A percentile compares a stretch with the other conserved stretches of the same genome.
Evolutionary conservation across 306 rosid species (phyloP).

Genomic region (Pueraria montana): DNA sequence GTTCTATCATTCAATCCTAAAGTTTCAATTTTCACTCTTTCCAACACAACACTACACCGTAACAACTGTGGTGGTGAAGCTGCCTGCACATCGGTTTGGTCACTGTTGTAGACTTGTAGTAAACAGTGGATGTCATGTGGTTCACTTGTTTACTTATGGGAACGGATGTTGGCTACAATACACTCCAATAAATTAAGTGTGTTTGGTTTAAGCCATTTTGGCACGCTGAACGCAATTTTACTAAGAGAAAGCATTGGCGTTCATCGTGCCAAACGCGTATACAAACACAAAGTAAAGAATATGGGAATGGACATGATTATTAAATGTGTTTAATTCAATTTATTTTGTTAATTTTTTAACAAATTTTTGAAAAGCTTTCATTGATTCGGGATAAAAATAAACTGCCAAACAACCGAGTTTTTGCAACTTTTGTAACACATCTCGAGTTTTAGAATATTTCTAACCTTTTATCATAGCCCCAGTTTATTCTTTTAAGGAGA

Average conservation of each 20-base stretch:
- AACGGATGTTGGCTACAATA: neutral
- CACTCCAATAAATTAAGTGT: too few species aligned
- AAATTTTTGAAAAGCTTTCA: neutral
- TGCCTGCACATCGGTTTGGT: neutral
- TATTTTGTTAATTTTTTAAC: too few species aligned
- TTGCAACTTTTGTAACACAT: neutral
- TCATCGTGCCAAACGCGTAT: too few species aligned
- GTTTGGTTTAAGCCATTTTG: too few species aligned
- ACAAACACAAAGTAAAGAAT: too few species aligned
- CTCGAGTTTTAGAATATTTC: too few species aligned
- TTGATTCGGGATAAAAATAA: constrained; percentile 1
- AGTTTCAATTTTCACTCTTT: neutral
- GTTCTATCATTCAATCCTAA: neutral
- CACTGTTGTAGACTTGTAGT: too few species aligned
- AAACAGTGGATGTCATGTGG: neutral
- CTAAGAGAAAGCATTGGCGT: too few species aligned
- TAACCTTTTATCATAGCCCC: neutral
- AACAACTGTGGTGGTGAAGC: neutral
- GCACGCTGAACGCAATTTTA: too few species aligned
- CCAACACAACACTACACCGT: neutral
- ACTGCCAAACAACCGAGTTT: neutral
- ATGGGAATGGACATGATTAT: neutral
- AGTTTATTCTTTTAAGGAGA: too few species aligned
- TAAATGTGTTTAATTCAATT: neutral
- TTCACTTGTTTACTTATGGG: neutral